phyloP scores from a whole-genome alignment of 768 basidiomycete species.

The Boletales sp. region DNA sequence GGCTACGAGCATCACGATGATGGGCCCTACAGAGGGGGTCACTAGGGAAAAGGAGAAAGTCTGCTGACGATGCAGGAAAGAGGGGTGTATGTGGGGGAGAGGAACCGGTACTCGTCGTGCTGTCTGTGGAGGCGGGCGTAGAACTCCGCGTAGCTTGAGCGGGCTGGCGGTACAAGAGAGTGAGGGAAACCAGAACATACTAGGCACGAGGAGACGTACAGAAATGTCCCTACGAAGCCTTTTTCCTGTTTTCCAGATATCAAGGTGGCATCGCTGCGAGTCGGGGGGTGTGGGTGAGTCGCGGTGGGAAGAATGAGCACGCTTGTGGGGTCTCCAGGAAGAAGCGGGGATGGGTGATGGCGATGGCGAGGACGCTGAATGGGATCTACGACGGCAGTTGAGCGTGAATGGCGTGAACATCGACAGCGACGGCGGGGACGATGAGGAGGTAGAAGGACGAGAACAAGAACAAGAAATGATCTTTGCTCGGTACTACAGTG shows the following conservation, averaged over 20 bases:
- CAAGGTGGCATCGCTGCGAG: slow-evolving; percentile 49
- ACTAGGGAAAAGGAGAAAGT: slow-evolving; percentile 44
- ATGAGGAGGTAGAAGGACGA: background rate
- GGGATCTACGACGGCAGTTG: slow-evolving; percentile 50
- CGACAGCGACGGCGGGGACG: background rate
- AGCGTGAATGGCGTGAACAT: slow-evolving; percentile 28
- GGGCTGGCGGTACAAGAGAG: slow-evolving; percentile 2
- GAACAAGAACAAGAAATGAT: slow-evolving; percentile 1
- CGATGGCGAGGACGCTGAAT: slow-evolving; percentile 42
- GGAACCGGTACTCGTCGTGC: slow-evolving; percentile 22
- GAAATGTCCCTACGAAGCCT: slow-evolving; percentile 46
- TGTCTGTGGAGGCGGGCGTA: slow-evolving; percentile 29
- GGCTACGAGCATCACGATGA: slow-evolving; percentile 12
- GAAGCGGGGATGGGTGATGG: slow-evolving; percentile 34
- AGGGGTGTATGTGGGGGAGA: slow-evolving; percentile 31
- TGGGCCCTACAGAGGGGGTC: slow-evolving; percentile 9
- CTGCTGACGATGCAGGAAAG: slow-evolving; percentile 47
- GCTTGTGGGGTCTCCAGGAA: slow-evolving; percentile 44
- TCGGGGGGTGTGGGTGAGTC: slow-evolving; percentile 34
- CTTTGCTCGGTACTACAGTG: slow-evolving; percentile 12
- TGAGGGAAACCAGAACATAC: background rate
- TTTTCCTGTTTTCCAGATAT: slow-evolving; percentile 53
- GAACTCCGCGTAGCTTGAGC: slow-evolving; percentile 24
- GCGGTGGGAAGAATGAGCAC: slow-evolving; percentile 42
- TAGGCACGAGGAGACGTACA: slow-evolving; percentile 31